phyloP scores from a whole-genome alignment of 2,329 filamentous ascomycete species.

The Metarhizium album region DNA sequence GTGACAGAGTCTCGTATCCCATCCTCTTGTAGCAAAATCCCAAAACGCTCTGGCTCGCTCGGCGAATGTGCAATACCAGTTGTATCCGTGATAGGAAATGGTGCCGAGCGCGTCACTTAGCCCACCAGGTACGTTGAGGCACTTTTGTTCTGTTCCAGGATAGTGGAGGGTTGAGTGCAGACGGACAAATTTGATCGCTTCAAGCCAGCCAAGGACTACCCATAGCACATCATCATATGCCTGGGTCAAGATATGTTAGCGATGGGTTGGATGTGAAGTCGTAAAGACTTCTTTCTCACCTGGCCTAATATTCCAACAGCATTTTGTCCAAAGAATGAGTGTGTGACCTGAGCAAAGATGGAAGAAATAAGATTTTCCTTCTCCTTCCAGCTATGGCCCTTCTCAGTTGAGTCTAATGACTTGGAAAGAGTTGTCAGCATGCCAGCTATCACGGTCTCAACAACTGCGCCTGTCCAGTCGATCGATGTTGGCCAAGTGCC shows the following conservation, averaged over 20 bases:
- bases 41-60: slow-evolving; percentile 80
- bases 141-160: slow-evolving; percentile 13
- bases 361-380: slow-evolving; percentile 72
- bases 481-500: slow-evolving; percentile 80
- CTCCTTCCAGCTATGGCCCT: slow-evolving; percentile 32
- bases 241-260: slow-evolving; percentile 23
- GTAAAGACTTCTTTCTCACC: slow-evolving; percentile 14
- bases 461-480: slow-evolving; percentile 87
- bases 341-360: slow-evolving; percentile 66
- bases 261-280: neutral
- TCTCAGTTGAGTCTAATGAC: slow-evolving; percentile 33
- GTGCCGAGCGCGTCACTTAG: slow-evolving; percentile 14
- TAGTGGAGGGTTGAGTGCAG: slow-evolving; percentile 58
- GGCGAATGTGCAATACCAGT: slow-evolving; percentile 67
- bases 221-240: slow-evolving; percentile 93
- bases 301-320: slow-evolving; percentile 58
- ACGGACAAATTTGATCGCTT: slow-evolving; percentile 65
- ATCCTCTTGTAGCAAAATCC: slow-evolving; percentile 66
- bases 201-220: slow-evolving; percentile 88
- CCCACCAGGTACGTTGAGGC: slow-evolving; percentile 4
- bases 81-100: slow-evolving; percentile 61
- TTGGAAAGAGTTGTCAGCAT: slow-evolving; percentile 60
- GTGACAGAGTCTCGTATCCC: slow-evolving; percentile 69
- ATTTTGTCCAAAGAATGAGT: slow-evolving; percentile 83
- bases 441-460: slow-evolving; percentile 68